Evolutionary conservation across 768 basidiomycete species (phyloP), one percentile per base, ranked within the genome.

Genomic region (Hypholoma sublateritium): DNA sequence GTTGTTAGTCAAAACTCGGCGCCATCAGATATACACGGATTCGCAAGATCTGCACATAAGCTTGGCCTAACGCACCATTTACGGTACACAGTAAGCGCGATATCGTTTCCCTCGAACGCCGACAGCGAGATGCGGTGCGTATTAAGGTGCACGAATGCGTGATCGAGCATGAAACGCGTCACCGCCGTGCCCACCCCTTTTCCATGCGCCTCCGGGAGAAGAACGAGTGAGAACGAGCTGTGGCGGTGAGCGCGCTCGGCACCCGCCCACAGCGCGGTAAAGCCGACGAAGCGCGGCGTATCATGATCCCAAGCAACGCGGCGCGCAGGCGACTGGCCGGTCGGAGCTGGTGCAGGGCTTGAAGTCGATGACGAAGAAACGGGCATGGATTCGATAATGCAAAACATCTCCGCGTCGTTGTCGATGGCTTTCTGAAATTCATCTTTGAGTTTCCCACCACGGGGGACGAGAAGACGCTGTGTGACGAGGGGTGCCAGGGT

Each of bases 91-190:
- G 50, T 39, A 2, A 57, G 16, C n/a, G 49, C 56, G 6, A 28
- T 25, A 17, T 50, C 41, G 32, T 57, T 57, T 19, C 49, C 56
- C 48, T 43, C 56, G 7, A 19, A 32, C 28, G 34, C 47, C 2
- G 36, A 49, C 6, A 57, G 49, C 56, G 48, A 42, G 3, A 57
- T 45, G 25, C 56, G 56, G 36, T 57, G 56, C 56, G 55, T 59
- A 42, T 54, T 54, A 32, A 59, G 28, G 16, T 59, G 45, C 22
- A 41, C 22, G 21, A 59, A 59, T 11, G 58, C 58, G 34, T 55
- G 41, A 16, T 54, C 24, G 6, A 59, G 14, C 16, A 59, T 28
- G 22, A 54, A 54, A 16, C 49, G 43, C 46, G 48, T 45, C 16
- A 59, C 43, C 19, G 45, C 58, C 12, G 35, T 54, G 4, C 58